A percentile compares a stretch with the other conserved stretches of the same genome.
Evolutionary conservation across 73 alveolate species (phyloP).

Genomic region (Tetrahymena thermophila): DNA sequence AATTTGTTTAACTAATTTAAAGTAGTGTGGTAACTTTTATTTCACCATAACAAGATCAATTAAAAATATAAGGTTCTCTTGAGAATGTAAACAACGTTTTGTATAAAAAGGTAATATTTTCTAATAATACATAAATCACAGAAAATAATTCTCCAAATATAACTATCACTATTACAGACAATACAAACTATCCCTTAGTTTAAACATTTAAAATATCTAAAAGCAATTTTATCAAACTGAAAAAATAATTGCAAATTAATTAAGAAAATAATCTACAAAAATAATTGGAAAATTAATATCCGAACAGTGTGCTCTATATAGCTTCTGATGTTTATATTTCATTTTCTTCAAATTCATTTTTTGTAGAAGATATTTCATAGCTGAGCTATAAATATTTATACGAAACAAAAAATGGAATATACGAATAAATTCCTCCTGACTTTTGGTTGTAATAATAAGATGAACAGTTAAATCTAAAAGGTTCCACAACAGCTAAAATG

Average conservation of each 20-base stretch:
- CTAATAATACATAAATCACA: not conserved
- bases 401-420: not conserved
- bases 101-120: not conserved
- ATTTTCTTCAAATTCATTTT: not conserved
- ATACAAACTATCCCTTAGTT: not conserved
- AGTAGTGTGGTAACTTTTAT: not conserved
- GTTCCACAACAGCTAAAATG: not conserved
- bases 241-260: not conserved
- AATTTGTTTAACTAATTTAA: not conserved
- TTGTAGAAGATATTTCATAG: not conserved
- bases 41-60: not conserved
- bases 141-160: not conserved
- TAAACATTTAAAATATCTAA: not conserved
- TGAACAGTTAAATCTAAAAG: not conserved
- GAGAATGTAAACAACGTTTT: not conserved
- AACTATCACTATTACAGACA: not conserved
- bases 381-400: not conserved
- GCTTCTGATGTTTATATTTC: not conserved
- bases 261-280: not conserved
- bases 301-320: not conserved
- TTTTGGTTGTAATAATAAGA: not conserved
- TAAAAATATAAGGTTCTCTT: not conserved
- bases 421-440: not conserved
- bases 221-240: not conserved
- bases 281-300: not conserved